phyloP scores from a whole-genome alignment of 2,329 filamentous ascomycete species.

The Byssoonygena ceratinophila region DNA sequence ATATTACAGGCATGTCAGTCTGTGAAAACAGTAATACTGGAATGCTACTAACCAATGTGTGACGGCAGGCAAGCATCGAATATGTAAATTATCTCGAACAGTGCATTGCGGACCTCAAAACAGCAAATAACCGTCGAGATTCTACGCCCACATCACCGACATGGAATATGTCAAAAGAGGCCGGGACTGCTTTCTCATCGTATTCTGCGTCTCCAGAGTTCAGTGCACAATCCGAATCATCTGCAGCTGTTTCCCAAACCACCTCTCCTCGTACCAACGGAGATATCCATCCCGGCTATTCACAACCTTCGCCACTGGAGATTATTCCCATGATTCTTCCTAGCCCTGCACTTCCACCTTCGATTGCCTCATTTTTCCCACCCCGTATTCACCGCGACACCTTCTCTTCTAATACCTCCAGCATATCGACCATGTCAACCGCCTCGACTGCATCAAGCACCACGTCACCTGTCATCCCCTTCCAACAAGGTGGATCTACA shows the following conservation, averaged over 20 bases:
- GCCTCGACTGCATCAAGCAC: slow-evolving; percentile 14
- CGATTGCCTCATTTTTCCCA: not conserved
- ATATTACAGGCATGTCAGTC: slow-evolving; percentile 65
- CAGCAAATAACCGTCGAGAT: slow-evolving; percentile 26
- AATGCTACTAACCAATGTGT: not conserved
- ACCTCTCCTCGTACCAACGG: slow-evolving; percentile 8
- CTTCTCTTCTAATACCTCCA: slow-evolving; percentile 7
- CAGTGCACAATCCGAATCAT: slow-evolving; percentile 18
- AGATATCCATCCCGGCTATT: slow-evolving; percentile 18
- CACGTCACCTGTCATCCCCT: slow-evolving; percentile 12
- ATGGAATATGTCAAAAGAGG: slow-evolving; percentile 13
- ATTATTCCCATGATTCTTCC: slow-evolving; percentile 28
- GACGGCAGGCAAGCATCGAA: slow-evolving; percentile 76
- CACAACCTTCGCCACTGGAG: slow-evolving; percentile 17
- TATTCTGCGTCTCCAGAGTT: slow-evolving; percentile 30
- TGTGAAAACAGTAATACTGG: not conserved
- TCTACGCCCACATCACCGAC: slow-evolving; percentile 20
- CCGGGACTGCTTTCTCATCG: slow-evolving; percentile 23
- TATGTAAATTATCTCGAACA: slow-evolving; percentile 90
- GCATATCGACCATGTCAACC: slow-evolving; percentile 14
- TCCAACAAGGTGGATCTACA: slow-evolving; percentile 12
- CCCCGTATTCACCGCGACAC: slow-evolving; percentile 5
- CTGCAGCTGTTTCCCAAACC: slow-evolving; percentile 1
- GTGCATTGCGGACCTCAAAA: slow-evolving; percentile 71
- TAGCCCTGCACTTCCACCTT: slow-evolving; percentile 27